Percentiles rank a stretch among this genome's conserved stretches.
Evolutionary conservation across 352 stramenopile species (phyloP).

Genomic region (Globisporangium takayamanum): DNA sequence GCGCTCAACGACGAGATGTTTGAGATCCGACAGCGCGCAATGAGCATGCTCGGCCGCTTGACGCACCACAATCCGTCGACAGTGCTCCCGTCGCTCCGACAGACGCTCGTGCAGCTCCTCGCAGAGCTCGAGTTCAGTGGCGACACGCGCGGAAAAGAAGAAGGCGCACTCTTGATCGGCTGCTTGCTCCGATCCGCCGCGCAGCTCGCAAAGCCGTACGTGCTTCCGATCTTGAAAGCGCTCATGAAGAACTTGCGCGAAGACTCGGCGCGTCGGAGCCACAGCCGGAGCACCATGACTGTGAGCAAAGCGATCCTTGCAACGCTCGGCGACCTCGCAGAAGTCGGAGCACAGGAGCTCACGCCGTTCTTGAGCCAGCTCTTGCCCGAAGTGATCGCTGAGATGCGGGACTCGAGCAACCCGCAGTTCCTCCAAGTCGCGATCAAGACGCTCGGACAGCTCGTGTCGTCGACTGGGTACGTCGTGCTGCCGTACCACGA

Average conservation of each 20-base stretch:
- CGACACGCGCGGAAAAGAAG: conserved; percentile 74
- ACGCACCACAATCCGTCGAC: conserved; percentile 81
- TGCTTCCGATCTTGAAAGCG: conserved; percentile 77
- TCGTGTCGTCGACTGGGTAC: conserved; percentile 80
- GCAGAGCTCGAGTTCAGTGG: conserved; percentile 83
- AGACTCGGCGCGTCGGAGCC: conserved; percentile 61
- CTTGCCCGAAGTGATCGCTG: conserved; percentile 82
- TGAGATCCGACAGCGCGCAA: conserved; percentile 83
- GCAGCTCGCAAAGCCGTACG: conserved; percentile 76
- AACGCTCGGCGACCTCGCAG: conserved; percentile 73
- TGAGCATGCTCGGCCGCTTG: conserved; percentile 82
- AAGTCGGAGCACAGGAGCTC: conserved; percentile 71
- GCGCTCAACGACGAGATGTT: conserved; percentile 84
- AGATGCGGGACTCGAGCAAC: conserved; percentile 82
- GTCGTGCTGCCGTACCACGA: conserved; percentile 82
- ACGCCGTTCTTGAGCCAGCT: conserved; percentile 80
- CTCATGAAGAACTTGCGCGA: conserved; percentile 86
- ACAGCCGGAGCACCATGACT: conserved; percentile 67
- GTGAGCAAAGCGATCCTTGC: conserved; percentile 83
- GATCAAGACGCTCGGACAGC: conserved; percentile 79
- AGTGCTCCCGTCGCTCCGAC: conserved; percentile 72
- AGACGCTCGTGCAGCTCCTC: conserved; percentile 83
- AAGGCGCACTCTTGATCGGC: conserved; percentile 75
- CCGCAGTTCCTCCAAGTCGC: conserved; percentile 80
- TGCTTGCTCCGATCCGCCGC: conserved; percentile 74